Evolutionary conservation across 495 filamentous ascomycete genomes (phyloP).

Genomic region (Neurospora sp.): DNA sequence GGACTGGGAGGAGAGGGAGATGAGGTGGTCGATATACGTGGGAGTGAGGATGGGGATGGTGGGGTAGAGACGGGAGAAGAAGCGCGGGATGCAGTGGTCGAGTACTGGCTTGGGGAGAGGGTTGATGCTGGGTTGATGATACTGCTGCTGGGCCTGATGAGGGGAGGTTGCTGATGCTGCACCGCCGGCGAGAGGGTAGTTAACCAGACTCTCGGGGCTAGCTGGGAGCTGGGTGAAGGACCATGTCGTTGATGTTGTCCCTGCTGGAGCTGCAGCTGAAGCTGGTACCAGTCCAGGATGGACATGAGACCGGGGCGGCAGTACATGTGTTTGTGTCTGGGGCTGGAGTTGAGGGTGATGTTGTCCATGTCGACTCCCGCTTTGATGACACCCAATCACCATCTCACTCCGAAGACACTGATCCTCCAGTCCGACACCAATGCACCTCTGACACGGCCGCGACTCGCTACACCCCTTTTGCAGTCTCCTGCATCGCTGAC

Average conservation of each 20-base stretch:
- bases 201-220: background rate
- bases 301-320: background rate
- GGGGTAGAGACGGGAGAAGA: slow-evolving; percentile 31
- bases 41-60: slow-evolving; percentile 31
- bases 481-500: slow-evolving; percentile 19
- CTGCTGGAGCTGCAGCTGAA: background rate
- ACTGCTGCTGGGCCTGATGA: background rate
- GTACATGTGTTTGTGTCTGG: background rate
- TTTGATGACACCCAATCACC: background rate
- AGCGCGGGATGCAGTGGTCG: slow-evolving; percentile 27
- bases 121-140: slow-evolving; percentile 5
- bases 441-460: slow-evolving; percentile 21
- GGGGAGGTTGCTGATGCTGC: background rate
- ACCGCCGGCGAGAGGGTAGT: background rate
- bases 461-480: slow-evolving; percentile 24
- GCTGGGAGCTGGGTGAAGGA: background rate
- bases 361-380: background rate
- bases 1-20: no score
- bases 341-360: background rate
- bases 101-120: slow-evolving; percentile 11
- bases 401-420: slow-evolving; percentile 8
- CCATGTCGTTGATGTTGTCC: background rate
- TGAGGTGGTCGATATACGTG: slow-evolving; percentile 19
- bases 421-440: slow-evolving; percentile 15
- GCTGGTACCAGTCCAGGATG: background rate